Conservation (phyloP, 1,284 basidiomycete genomes). For the Apiotrichum veenhuisii region DNA sequence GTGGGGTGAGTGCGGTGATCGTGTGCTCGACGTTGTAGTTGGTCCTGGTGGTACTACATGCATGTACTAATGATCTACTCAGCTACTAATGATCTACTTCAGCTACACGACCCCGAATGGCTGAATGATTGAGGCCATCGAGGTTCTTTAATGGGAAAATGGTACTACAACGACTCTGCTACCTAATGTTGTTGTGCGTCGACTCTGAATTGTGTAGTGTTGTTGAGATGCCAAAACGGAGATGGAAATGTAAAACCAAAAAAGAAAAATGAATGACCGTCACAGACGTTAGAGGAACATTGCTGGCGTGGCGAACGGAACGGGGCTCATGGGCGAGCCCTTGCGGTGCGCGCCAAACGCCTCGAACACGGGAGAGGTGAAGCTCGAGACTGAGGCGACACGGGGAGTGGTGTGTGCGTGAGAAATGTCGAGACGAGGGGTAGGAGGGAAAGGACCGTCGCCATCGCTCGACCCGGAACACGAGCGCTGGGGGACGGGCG, state of each 20-base stretch:
- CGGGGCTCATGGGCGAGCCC: constrained; percentile 8
- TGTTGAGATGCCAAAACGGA: constrained; percentile 3
- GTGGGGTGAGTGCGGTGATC: too few species aligned
- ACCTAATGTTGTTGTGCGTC: not conserved
- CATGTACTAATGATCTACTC: constrained; percentile 5
- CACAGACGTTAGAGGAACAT: constrained; percentile 20
- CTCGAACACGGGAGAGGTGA: constrained; percentile 18
- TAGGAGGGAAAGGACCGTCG: constrained; percentile 38
- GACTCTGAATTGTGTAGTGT: not conserved
- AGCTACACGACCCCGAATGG: constrained; percentile 5
- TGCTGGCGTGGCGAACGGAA: constrained; percentile 16
- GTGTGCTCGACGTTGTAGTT: too few species aligned
- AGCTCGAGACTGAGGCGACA: constrained; percentile 15
- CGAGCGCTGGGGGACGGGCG: constrained; percentile 29
- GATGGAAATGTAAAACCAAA: constrained; percentile 3
- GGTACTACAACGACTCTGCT: constrained; percentile 12
- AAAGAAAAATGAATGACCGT: not conserved
- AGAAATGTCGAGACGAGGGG: constrained; percentile 27
- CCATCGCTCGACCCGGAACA: constrained; percentile 33
- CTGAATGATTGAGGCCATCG: not conserved
- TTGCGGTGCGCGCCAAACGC: constrained; percentile 12
- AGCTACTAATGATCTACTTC: constrained; percentile 1
- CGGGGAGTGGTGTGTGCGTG: constrained; percentile 7
- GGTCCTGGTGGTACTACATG: constrained; percentile 9
- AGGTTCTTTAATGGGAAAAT: not conserved